These are phyloP conservation scores for Cephaloascus albidus DNA, from an alignment of 805 yeast genomes.

Conservation along the genomic window DNA sequence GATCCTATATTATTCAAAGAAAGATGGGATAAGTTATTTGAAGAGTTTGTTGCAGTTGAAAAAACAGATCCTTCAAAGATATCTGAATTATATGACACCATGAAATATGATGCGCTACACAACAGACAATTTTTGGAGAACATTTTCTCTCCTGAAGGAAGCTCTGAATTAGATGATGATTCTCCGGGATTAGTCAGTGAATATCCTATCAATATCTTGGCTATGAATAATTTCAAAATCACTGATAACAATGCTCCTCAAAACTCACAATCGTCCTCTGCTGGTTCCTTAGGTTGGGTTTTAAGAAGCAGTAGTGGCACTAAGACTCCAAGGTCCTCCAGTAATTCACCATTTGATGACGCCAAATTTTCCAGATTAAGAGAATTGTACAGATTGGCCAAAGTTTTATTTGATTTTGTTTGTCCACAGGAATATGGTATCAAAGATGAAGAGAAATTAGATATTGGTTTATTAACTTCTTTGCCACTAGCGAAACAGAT, in stretches of 20 bases:
- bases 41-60: slow-evolving; percentile 85
- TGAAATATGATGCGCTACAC: slow-evolving; percentile 97
- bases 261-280: slow-evolving; percentile 19
- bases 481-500: slow-evolving; percentile 89
- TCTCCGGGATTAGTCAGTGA: slow-evolving; percentile 54
- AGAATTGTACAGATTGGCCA: slow-evolving; percentile 82
- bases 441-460: slow-evolving; percentile 88
- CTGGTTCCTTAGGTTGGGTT: slow-evolving; percentile 73
- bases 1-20: slow-evolving; percentile 86
- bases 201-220: slow-evolving; percentile 66
- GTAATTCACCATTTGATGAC: slow-evolving; percentile 57
- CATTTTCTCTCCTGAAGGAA: slow-evolving; percentile 59
- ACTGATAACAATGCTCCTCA: slow-evolving; percentile 23
- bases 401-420: slow-evolving; percentile 90
- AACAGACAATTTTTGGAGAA: slow-evolving; percentile 82
- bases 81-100: slow-evolving; percentile 93
- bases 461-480: slow-evolving; percentile 90
- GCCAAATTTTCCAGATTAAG: slow-evolving; percentile 72
- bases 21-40: slow-evolving; percentile 94
- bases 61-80: slow-evolving; percentile 97
- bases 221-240: slow-evolving; percentile 67
- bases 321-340: slow-evolving; percentile 13
- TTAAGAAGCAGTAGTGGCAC: slow-evolving; percentile 27
- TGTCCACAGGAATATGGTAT: slow-evolving; percentile 99
- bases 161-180: slow-evolving; percentile 31